phyloP scores from a whole-genome alignment of 116 monocot genomes.

The Dioscorea cayenensis region DNA sequence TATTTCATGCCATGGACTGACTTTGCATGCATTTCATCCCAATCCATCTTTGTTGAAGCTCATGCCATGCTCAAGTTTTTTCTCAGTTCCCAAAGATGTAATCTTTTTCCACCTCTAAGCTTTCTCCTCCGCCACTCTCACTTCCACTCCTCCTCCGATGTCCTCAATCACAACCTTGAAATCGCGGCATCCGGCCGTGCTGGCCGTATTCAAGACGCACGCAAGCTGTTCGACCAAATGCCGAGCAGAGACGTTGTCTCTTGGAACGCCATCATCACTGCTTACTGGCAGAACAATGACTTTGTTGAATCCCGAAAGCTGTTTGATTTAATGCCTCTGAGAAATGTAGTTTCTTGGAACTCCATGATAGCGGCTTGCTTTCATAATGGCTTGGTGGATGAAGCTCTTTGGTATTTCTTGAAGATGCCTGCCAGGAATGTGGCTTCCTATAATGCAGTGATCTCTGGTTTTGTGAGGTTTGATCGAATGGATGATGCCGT shows the following conservation, averaged over 20 bases:
- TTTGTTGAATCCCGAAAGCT: constrained; percentile 23
- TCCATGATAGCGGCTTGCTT: constrained; percentile 64
- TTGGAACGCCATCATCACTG: constrained; percentile 51
- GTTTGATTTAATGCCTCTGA: constrained; percentile 36
- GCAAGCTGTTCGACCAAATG: constrained; percentile 75
- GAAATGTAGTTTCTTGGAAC: constrained; percentile 70
- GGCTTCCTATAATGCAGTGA: constrained; percentile 80
- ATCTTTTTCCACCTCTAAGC: too few relatives aligned
- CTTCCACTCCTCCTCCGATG: not conserved
- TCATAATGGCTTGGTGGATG: constrained; percentile 26
- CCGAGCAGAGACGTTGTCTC: constrained; percentile 36
- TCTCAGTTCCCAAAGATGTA: too few relatives aligned
- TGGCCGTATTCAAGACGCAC: constrained; percentile 52
- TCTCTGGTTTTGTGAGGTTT: constrained; percentile 50
- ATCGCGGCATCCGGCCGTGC: constrained; percentile 32
- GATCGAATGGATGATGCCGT: constrained; percentile 29
- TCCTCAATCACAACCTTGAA: constrained; percentile 30
- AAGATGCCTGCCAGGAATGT: constrained; percentile 56
- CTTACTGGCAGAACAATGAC: constrained; percentile 41
- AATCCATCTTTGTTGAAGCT: too few relatives aligned
- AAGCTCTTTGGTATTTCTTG: constrained; percentile 33
- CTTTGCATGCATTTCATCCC: too few relatives aligned
- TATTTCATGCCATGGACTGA: too few relatives aligned
- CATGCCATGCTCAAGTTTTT: too few relatives aligned
- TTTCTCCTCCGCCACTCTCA: not conserved